Conservation (phyloP, 139 green algal species). For the Chlorella sp. region DNA sequence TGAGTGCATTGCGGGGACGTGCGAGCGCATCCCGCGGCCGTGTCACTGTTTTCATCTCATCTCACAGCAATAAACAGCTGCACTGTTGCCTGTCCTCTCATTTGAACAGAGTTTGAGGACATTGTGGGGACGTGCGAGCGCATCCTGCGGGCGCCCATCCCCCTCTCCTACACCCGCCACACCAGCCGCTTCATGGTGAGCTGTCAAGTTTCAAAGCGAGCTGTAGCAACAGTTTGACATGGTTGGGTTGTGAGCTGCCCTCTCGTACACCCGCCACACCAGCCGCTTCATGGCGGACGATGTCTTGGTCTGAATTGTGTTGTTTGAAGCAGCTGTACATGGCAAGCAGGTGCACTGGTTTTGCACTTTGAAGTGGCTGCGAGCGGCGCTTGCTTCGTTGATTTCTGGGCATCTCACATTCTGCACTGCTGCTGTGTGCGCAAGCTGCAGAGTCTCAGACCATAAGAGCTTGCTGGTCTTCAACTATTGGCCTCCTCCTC, state of each 20-base stretch:
- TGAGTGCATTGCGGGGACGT: not conserved
- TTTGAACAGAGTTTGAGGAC: conserved; percentile 20
- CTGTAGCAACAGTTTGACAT: no score
- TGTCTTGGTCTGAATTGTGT: not conserved
- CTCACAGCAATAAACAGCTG: no score
- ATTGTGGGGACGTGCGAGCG: conserved; percentile 52
- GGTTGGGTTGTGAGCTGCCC: not conserved
- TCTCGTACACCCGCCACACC: not conserved
- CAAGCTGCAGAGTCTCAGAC: no score
- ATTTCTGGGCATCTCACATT: no score
- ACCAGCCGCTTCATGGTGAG: conserved; percentile 73
- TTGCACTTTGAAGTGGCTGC: no score
- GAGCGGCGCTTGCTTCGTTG: no score
- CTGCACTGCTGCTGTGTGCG: no score
- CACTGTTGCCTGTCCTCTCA: no score
- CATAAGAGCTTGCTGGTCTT: no score
- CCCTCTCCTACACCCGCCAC: conserved; percentile 79
- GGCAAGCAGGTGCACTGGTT: no score
- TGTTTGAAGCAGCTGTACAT: no score
- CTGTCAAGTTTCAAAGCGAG: not conserved
- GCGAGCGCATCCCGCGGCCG: not conserved
- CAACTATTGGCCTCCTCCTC: no score
- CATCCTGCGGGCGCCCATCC: conserved; percentile 74
- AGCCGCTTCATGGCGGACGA: not conserved
- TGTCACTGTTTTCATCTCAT: conserved; percentile 65